Evolutionary conservation across 805 yeast genomes (phyloP).

Genomic region (Wickerhamomyces subpelliculosus): DNA sequence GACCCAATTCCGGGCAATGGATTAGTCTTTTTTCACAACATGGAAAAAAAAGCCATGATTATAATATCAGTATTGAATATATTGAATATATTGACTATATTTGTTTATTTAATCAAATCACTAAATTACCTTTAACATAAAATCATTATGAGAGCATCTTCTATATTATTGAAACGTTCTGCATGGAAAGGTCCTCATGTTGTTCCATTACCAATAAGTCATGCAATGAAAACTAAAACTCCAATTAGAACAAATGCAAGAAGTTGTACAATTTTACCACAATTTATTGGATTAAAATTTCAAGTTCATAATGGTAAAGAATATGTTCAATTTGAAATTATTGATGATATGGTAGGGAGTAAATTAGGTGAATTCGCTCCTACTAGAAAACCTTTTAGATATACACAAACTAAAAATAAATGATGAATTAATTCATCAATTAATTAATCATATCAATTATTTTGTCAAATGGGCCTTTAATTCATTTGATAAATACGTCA

Average conservation of each 20-base stretch:
- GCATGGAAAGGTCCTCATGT: constrained; percentile 83
- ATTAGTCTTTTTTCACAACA: too few species aligned
- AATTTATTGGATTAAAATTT: constrained; percentile 89
- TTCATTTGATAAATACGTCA: too few species aligned
- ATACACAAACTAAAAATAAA: constrained; percentile 68
- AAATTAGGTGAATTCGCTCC: constrained; percentile 94
- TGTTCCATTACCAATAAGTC: constrained; percentile 89
- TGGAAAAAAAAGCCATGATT: too few species aligned
- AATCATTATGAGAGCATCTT: constrained; percentile 35
- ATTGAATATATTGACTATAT: too few species aligned
- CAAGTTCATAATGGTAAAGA: constrained; percentile 96
- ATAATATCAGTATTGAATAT: too few species aligned
- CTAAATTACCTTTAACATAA: too few species aligned
- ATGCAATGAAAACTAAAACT: constrained; percentile 71
- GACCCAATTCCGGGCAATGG: too few species aligned
- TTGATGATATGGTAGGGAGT: constrained; percentile 95
- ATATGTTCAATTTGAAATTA: constrained; percentile 78
- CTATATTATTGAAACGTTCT: constrained; percentile 39
- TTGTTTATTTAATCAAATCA: too few species aligned
- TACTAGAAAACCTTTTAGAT: constrained; percentile 82
- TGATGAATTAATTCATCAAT: too few species aligned
- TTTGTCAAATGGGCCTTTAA: background rate
- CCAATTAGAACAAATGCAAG: constrained; percentile 97
- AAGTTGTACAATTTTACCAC: constrained; percentile 90
- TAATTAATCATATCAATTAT: background rate